Evolutionary conservation across 2,329 filamentous ascomycete species (phyloP).

Genomic region (Byssothecium circinans): DNA sequence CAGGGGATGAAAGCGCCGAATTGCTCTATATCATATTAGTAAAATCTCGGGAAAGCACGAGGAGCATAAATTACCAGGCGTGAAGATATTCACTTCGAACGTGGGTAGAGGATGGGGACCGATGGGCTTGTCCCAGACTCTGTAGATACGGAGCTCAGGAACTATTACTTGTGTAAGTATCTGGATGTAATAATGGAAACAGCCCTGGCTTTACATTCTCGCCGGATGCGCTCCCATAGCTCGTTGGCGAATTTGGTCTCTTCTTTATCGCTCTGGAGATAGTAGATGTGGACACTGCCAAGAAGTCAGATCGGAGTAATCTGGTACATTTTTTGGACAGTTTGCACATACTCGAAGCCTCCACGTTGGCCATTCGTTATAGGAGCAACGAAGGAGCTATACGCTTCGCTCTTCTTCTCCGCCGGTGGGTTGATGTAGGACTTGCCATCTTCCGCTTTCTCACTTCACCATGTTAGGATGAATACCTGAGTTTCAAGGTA

Average conservation of each 20-base stretch:
- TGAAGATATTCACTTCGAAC: constrained; percentile 91
- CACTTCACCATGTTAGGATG: constrained; percentile 42
- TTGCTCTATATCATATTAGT: constrained; percentile 55
- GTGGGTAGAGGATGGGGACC: constrained; percentile 83
- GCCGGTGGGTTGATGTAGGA: constrained; percentile 69
- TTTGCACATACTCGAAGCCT: constrained; percentile 65
- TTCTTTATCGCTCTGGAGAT: constrained; percentile 62
- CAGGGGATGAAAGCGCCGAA: constrained; percentile 89
- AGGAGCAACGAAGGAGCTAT: constrained; percentile 68
- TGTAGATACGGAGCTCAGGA: constrained; percentile 81
- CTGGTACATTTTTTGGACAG: not conserved
- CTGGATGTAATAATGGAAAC: not conserved
- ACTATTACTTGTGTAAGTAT: constrained; percentile 53
- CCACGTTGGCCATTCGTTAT: constrained; percentile 67
- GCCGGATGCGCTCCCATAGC: constrained; percentile 75
- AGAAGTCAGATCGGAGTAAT: constrained; percentile 5
- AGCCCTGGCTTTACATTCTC: constrained; percentile 71
- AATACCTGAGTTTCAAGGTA: too few relatives aligned
- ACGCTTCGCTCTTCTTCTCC: constrained; percentile 65
- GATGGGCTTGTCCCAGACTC: constrained; percentile 73
- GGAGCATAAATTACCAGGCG: constrained; percentile 52
- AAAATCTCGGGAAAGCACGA: not conserved
- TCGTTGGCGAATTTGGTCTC: constrained; percentile 70
- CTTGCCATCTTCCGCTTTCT: constrained; percentile 73
- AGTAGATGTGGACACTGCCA: constrained; percentile 73